phyloP scores from a whole-genome alignment of 1,284 basidiomycete species.

The Pseudozyma tsukubaensis region DNA sequence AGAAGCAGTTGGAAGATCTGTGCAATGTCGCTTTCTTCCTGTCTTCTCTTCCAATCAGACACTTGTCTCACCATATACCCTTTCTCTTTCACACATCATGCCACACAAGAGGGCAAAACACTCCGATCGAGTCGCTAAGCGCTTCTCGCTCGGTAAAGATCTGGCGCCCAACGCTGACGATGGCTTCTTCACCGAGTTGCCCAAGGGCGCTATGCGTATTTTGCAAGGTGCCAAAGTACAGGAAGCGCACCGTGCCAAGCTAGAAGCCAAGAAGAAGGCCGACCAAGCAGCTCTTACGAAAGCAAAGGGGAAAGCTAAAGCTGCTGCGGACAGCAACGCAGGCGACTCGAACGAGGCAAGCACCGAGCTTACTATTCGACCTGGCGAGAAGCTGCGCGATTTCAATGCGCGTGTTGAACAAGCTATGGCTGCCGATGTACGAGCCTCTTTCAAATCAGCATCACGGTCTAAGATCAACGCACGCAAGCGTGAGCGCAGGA shows the following conservation, averaged over 20 bases:
- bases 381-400: constrained; percentile 61
- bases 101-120: constrained; percentile 63
- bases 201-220: constrained; percentile 59
- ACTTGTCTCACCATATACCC: constrained; percentile 12
- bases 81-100: constrained; percentile 26
- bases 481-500: constrained; percentile 53
- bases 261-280: constrained; percentile 33
- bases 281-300: constrained; percentile 25
- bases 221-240: constrained; percentile 55
- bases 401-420: constrained; percentile 64
- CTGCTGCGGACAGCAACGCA: neutral
- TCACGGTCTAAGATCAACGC: constrained; percentile 51
- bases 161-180: constrained; percentile 44
- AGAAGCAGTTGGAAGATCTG: neutral
- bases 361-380: constrained; percentile 53
- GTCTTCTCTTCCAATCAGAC: constrained; percentile 13
- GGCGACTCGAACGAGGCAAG: constrained; percentile 5
- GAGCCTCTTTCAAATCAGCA: constrained; percentile 47
- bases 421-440: constrained; percentile 54
- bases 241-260: constrained; percentile 43
- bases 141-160: constrained; percentile 46
- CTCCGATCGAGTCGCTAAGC: constrained; percentile 52
- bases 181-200: constrained; percentile 51
- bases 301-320: constrained; percentile 42
- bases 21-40: neutral